Percentiles rank a stretch among this genome's conserved stretches.
Evolutionary conservation across 352 stramenopile genomes (phyloP).

Genomic region (Lagenidium giganteum): DNA sequence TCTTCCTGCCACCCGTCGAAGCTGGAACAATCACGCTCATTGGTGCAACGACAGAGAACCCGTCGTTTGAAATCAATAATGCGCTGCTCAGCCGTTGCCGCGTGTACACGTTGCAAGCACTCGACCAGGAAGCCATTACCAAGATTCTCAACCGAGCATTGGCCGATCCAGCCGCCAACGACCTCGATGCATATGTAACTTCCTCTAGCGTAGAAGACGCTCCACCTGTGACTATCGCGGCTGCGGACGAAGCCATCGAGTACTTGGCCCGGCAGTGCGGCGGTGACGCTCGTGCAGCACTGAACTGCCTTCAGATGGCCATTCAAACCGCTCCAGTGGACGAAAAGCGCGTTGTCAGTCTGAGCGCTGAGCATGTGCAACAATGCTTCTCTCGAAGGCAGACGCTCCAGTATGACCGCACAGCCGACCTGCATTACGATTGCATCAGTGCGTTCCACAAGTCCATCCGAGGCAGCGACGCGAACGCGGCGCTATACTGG

Average conservation of each 20-base stretch:
- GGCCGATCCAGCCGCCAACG: conserved; percentile 20
- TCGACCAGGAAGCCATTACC: conserved; percentile 52
- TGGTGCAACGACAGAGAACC: conserved; percentile 87
- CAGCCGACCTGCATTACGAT: conserved; percentile 85
- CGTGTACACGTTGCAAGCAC: conserved; percentile 76
- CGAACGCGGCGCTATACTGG: conserved; percentile 81
- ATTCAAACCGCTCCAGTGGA: conserved; percentile 39
- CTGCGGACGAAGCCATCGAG: conserved; percentile 48
- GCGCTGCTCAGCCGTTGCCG: conserved; percentile 73
- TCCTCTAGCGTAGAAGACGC: conserved; percentile 1
- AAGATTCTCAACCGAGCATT: conserved; percentile 66
- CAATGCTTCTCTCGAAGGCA: conserved; percentile 68
- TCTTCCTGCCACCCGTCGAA: conserved; percentile 81
- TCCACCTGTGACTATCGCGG: conserved; percentile 20
- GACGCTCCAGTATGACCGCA: conserved; percentile 80
- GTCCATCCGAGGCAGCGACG: conserved; percentile 76
- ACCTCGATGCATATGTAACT: conserved; percentile 23
- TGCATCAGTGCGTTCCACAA: conserved; percentile 85
- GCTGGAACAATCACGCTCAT: conserved; percentile 84
- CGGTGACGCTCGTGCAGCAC: conserved; percentile 70
- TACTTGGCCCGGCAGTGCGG: conserved; percentile 71
- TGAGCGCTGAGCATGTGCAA: conserved; percentile 62
- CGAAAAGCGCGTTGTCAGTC: conserved; percentile 14
- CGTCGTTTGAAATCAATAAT: conserved; percentile 87
- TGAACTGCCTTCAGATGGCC: conserved; percentile 83